phyloP scores from a whole-genome alignment of 768 basidiomycete genomes.

The Jaapia argillacea region DNA sequence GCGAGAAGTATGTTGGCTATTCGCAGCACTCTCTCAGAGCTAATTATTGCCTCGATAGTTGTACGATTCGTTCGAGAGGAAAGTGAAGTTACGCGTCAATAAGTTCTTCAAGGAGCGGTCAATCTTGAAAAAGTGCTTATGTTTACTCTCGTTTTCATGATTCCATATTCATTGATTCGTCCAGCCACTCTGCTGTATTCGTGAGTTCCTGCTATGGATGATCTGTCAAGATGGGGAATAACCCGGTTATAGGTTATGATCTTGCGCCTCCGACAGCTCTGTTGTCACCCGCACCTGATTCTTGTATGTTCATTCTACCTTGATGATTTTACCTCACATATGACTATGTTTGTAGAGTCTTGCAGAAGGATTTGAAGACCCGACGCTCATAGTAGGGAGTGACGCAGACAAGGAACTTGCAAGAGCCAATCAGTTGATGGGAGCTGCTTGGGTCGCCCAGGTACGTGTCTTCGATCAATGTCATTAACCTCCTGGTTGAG shows the following conservation, averaged over 20 bases:
- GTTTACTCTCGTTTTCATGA: constrained; percentile 1
- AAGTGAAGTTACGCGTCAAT: constrained; percentile 43
- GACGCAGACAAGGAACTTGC: constrained; percentile 46
- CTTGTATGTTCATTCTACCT: constrained; percentile 28
- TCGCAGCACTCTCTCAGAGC: background rate
- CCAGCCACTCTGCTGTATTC: too few relatives aligned
- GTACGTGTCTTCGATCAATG: too few relatives aligned
- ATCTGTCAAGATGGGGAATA: too few relatives aligned
- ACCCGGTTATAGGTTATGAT: constrained; percentile 61
- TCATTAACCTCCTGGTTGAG: background rate
- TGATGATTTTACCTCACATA: background rate
- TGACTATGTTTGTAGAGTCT: constrained; percentile 20
- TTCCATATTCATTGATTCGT: too few relatives aligned
- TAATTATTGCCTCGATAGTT: constrained; percentile 22
- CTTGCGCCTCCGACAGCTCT: constrained; percentile 64
- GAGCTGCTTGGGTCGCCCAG: constrained; percentile 27
- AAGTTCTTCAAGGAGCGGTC: constrained; percentile 56
- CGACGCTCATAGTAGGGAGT: constrained; percentile 34
- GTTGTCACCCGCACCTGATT: constrained; percentile 64
- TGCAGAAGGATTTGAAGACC: constrained; percentile 38
- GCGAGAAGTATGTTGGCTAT: constrained; percentile 33
- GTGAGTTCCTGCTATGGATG: too few relatives aligned
- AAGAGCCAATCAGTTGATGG: constrained; percentile 38
- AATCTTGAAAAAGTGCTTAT: constrained; percentile 57
- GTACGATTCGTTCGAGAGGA: constrained; percentile 48